Conservation (phyloP, 2,329 filamentous ascomycete species). For the Tympanopsis confertula region DNA sequence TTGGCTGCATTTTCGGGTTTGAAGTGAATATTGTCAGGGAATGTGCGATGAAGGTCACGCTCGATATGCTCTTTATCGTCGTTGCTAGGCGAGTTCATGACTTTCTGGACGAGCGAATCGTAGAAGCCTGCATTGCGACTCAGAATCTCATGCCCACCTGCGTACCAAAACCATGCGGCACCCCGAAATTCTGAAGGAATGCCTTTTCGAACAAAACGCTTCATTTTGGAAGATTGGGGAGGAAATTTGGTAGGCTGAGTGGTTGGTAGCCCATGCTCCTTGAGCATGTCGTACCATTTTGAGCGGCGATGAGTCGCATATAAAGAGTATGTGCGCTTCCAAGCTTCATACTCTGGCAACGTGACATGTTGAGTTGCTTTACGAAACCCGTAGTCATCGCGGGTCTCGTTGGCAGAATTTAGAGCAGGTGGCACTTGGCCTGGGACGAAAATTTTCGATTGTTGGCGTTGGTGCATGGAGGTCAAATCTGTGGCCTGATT, state of each 20-base stretch:
- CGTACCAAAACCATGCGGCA: constrained; percentile 57
- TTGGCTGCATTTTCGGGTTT: constrained; percentile 33
- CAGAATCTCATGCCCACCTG: constrained; percentile 43
- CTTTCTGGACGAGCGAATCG: constrained; percentile 23
- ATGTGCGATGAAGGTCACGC: constrained; percentile 55
- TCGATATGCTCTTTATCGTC: constrained; percentile 55
- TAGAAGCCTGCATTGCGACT: constrained; percentile 42
- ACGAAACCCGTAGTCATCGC: constrained; percentile 51
- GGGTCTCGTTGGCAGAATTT: constrained; percentile 16
- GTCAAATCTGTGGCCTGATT: not conserved
- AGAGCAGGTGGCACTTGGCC: not conserved
- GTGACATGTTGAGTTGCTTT: constrained; percentile 46
- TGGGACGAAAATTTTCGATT: not conserved
- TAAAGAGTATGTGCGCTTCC: constrained; percentile 40
- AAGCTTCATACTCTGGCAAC: constrained; percentile 42
- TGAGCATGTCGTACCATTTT: constrained; percentile 48
- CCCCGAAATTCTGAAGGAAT: constrained; percentile 54
- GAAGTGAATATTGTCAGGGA: constrained; percentile 56
- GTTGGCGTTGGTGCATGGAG: not conserved
- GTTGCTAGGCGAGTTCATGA: constrained; percentile 30
- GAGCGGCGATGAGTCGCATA: constrained; percentile 38
- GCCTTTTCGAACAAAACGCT: constrained; percentile 52
- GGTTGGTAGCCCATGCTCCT: constrained; percentile 36
- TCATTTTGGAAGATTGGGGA: constrained; percentile 45
- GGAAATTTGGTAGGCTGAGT: constrained; percentile 41